Percentiles rank a stretch among this genome's conserved stretches.
Conservation (phyloP, 148 eudicot species). For the Talinum fruticosum region DNA sequence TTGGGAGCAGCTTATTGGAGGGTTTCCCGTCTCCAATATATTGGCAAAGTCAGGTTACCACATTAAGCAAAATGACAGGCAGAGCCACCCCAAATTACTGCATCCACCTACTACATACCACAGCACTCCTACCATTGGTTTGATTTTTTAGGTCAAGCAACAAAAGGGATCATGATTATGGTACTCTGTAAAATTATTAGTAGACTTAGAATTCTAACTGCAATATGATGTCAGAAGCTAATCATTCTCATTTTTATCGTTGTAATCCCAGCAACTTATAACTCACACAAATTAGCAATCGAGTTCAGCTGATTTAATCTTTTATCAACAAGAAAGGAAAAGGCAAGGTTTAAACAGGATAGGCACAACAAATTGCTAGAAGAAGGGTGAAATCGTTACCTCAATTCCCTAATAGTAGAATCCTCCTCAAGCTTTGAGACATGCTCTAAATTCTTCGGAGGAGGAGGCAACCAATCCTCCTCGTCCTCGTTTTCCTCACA, state of each 20-base stretch:
- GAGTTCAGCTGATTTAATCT: background rate
- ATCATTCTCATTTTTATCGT: background rate
- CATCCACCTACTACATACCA: background rate
- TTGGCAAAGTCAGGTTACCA: background rate
- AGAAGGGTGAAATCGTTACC: slow-evolving; percentile 34
- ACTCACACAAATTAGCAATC: background rate
- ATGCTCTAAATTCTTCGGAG: slow-evolving; percentile 44
- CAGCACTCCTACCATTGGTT: background rate
- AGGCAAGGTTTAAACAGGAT: background rate
- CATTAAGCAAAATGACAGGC: background rate
- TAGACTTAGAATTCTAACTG: background rate
- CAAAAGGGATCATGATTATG: background rate
- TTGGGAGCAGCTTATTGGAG: background rate
- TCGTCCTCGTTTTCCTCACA: slow-evolving; percentile 56
- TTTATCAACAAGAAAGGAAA: background rate
- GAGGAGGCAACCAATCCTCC: slow-evolving; percentile 71
- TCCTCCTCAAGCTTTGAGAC: slow-evolving; percentile 40
- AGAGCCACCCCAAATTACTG: background rate
- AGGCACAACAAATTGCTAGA: background rate
- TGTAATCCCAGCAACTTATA: background rate
- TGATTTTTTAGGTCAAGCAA: background rate
- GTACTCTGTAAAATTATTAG: background rate
- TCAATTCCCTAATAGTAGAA: slow-evolving; percentile 59
- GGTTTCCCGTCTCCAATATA: no score
- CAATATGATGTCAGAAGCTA: background rate